Evolutionary conservation across 139 green algal genomes (phyloP).

Genomic region (Zygnema circumcarinatum): DNA sequence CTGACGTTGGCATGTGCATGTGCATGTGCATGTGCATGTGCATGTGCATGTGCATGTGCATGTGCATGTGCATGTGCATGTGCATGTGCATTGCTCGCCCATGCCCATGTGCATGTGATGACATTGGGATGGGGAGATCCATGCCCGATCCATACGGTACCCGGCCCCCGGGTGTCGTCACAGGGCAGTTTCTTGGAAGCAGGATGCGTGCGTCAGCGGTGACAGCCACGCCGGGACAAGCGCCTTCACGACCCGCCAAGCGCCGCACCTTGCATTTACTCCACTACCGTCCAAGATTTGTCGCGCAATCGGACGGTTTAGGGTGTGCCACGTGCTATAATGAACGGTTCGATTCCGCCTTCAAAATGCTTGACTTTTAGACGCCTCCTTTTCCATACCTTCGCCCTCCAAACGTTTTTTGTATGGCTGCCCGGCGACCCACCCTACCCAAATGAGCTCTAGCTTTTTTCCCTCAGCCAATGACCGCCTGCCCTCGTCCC

Average conservation of each 20-base stretch:
- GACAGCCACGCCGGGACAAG: not conserved
- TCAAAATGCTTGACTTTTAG: no score
- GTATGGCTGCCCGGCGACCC: no score
- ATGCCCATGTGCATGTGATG: not conserved
- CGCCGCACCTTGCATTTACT: no score
- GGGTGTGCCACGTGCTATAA: no score
- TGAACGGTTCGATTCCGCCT: no score
- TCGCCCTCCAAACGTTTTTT: no score
- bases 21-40: conserved; percentile 6
- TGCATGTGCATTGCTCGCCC: not conserved
- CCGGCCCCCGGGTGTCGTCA: not conserved
- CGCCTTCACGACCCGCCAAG: not conserved
- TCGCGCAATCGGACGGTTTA: no score
- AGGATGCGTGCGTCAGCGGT: not conserved
- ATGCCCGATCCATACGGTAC: not conserved
- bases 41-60: not conserved
- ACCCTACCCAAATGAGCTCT: no score
- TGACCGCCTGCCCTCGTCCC: no score
- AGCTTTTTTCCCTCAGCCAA: no score
- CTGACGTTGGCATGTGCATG: not conserved
- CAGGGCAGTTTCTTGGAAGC: not conserved
- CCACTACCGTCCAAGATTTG: no score
- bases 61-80: not conserved
- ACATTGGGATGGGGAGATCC: not conserved
- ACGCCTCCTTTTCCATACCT: no score